Base-by-base conservation (phyloP, 2,329 filamentous ascomycete genomes). In the Rhynchosporium secalis region DNA sequence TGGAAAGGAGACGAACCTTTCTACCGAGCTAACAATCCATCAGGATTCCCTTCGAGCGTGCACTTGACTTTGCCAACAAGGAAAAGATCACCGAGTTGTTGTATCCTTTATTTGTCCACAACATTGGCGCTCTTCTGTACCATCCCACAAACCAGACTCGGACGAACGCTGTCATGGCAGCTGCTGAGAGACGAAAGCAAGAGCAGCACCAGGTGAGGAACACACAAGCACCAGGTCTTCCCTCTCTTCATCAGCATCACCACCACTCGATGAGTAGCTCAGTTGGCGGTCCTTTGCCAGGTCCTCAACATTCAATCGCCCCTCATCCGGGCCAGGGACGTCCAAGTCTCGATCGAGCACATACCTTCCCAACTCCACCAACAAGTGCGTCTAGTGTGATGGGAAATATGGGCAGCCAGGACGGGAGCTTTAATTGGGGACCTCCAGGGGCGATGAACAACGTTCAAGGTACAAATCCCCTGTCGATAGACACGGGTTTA, bases 21-120 rank as follows among this genome's bases (percentile, higher is more conserved):
- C 26, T 28, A 60, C 26, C 36, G n/a, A 45, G 54, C 97, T 97
- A 46, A 8, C 15, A 6, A 33, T 26, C 41, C 12, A 38, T 15
- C 33, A 96, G 92, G 93, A 98, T 98, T 71, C 95, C 95, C 1
- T 98, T 95, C 72, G 94, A 98, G 70, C 88, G 94, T 68, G 95
- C 94, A 20, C 80, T 98, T 60, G 94, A 97, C 71, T 98, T 98
- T 74, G 95, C 94, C 69, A 98, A 98, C 81, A 97, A 97, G 82
- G 94, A 98, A 77, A 97, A 97, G 79, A 98, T 98, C 68, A 98
- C 94, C 0, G 93, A 97, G 77, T 80, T 91, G 55, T 80, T 98
- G 56, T 98, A 98, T 75, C 94, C 94, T 48, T 82, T 98, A 46
- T 98, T 98, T 74, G 95, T 98, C 31, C 92, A 97, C 77, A 96